phyloP scores from a whole-genome alignment of 2,329 filamentous ascomycete genomes.

The Penicillium capsulatum region DNA sequence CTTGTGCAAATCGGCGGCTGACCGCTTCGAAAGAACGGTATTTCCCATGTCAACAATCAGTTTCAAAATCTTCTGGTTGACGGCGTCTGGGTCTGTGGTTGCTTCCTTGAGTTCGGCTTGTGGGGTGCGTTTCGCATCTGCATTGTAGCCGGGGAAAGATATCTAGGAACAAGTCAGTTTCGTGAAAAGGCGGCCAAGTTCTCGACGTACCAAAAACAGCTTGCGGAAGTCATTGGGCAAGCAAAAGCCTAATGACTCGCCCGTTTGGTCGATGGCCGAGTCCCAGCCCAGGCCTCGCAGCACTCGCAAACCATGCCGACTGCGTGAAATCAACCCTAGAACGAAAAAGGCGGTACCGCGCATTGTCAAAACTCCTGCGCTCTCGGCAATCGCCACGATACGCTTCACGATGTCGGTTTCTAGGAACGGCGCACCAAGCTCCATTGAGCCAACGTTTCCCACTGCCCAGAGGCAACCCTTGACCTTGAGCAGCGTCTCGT shows the following conservation, averaged over 20 bases:
- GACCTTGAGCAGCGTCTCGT: slow-evolving; percentile 82
- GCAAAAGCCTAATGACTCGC: slow-evolving; percentile 80
- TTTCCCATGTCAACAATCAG: slow-evolving; percentile 86
- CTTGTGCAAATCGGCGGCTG: slow-evolving; percentile 70
- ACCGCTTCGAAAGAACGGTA: slow-evolving; percentile 84
- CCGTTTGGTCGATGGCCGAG: slow-evolving; percentile 76
- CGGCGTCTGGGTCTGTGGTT: slow-evolving; percentile 56
- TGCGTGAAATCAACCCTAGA: slow-evolving; percentile 84
- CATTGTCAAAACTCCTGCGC: slow-evolving; percentile 83
- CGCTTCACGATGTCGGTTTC: slow-evolving; percentile 82
- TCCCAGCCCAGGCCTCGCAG: slow-evolving; percentile 89
- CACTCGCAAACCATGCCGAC: slow-evolving; percentile 87
- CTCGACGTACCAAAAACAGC: slow-evolving; percentile 65
- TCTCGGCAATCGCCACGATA: slow-evolving; percentile 83
- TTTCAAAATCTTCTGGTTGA: slow-evolving; percentile 72
- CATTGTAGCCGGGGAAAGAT: slow-evolving; percentile 38
- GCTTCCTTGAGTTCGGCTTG: slow-evolving; percentile 53
- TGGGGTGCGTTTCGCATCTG: slow-evolving; percentile 41
- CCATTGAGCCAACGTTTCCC: slow-evolving; percentile 97
- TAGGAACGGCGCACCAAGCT: slow-evolving; percentile 88
- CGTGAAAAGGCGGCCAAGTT: not conserved
- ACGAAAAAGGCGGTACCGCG: slow-evolving; percentile 97
- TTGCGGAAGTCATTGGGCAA: slow-evolving; percentile 74
- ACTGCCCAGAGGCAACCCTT: slow-evolving; percentile 98
- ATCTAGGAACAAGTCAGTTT: slow-evolving; percentile 31